Conservation (phyloP, 1,139 yeast species). For the Sugiyamaella castrensis region DNA sequence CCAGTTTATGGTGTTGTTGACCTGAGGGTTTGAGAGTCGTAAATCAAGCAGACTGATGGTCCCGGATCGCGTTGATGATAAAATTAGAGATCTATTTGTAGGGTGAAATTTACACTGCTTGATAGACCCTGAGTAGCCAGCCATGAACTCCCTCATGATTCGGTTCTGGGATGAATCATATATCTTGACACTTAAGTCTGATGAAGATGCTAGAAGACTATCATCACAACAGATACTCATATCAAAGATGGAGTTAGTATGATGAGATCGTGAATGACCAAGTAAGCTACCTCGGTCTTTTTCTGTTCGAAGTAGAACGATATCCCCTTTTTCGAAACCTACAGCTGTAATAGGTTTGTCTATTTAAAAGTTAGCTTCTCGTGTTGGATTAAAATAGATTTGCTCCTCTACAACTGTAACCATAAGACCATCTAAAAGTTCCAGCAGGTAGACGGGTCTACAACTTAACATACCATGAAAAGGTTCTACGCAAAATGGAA, state of each 20-base stretch:
- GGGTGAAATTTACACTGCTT: constrained; percentile 20
- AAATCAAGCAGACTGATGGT: constrained; percentile 15
- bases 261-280: constrained; percentile 14
- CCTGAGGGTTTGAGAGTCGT: constrained; percentile 2
- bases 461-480: constrained; percentile 1
- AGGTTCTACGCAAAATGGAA: constrained; percentile 17
- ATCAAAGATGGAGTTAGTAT: constrained; percentile 16
- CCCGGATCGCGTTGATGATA: constrained; percentile 18
- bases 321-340: constrained; percentile 15
- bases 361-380: too few species aligned
- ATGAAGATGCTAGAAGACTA: constrained; percentile 13
- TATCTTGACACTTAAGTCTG: constrained; percentile 13
- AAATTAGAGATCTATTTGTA: constrained; percentile 5
- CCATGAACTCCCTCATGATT: constrained; percentile 4
- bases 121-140: constrained; percentile 11
- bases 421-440: background rate
- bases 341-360: constrained; percentile 9
- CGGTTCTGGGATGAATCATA: constrained; percentile 11
- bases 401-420: too few species aligned
- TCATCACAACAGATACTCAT: constrained; percentile 10
- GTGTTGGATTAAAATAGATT: too few species aligned
- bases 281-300: constrained; percentile 2
- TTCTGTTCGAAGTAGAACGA: constrained; percentile 1
- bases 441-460: too few species aligned
- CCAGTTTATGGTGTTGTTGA: background rate